phyloP scores from a whole-genome alignment of 2,329 filamentous ascomycete species.

The Orbilia javanica region DNA sequence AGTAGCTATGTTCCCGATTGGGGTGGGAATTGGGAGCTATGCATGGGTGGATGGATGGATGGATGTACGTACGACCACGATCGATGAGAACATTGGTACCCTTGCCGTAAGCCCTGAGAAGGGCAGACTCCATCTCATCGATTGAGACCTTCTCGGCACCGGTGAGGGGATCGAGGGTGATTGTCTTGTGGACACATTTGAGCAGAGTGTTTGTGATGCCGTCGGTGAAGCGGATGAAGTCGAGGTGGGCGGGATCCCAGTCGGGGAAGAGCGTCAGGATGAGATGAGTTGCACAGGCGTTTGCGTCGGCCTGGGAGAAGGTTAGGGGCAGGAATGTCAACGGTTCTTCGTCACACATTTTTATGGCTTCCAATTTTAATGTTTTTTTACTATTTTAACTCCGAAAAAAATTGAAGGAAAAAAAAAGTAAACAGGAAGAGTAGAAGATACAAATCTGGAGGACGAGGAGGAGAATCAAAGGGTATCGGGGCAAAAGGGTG shows the following conservation, averaged over 20 bases:
- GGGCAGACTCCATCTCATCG: constrained; percentile 81
- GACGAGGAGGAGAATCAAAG: neutral
- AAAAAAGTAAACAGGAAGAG: neutral
- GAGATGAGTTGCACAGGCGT: constrained; percentile 82
- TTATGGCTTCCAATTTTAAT: neutral
- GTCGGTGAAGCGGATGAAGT: constrained; percentile 93
- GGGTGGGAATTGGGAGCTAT: neutral
- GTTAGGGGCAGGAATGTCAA: constrained; percentile 75
- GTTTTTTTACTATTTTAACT: neutral
- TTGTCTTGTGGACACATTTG: constrained; percentile 64
- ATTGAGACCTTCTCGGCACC: constrained; percentile 64
- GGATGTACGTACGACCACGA: constrained; percentile 78
- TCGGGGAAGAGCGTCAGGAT: constrained; percentile 84
- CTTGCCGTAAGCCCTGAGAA: constrained; percentile 93
- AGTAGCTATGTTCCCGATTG: too few relatives aligned
- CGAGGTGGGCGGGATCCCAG: constrained; percentile 81
- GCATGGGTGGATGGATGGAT: neutral
- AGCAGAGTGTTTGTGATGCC: constrained; percentile 92
- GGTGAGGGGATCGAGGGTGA: constrained; percentile 36
- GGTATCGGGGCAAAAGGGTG: neutral
- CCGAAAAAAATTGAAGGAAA: neutral
- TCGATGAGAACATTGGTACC: constrained; percentile 96
- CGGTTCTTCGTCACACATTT: constrained; percentile 50
- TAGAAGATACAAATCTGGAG: neutral
- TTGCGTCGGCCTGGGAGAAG: constrained; percentile 82